These are phyloP conservation scores for Fusarium guadeloupense DNA, from an alignment of 2,329 filamentous ascomycete species.

Conservation along the genomic window DNA sequence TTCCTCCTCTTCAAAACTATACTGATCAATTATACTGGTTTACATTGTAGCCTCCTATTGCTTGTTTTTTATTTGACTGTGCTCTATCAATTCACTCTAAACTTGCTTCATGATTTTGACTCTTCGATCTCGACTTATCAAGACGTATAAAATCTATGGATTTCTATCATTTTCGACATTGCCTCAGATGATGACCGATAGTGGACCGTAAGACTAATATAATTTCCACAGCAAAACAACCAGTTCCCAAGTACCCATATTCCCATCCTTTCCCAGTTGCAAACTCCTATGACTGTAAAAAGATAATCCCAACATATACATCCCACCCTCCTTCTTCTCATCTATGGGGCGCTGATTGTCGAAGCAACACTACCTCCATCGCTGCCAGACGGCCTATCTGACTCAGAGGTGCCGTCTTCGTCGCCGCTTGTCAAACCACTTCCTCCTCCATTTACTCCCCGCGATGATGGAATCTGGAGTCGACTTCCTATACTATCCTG, in stretches of 20 bases:
- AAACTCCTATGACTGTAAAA: constrained; percentile 25
- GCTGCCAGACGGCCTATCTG: constrained; percentile 50
- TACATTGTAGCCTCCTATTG: too few relatives aligned
- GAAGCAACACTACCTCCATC: constrained; percentile 52
- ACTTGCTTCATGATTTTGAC: not conserved
- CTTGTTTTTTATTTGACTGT: too few relatives aligned
- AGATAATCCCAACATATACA: constrained; percentile 6
- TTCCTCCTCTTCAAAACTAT: too few relatives aligned
- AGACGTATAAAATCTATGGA: not conserved
- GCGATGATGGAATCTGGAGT: constrained; percentile 47
- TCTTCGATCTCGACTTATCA: not conserved
- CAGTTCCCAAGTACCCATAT: constrained; percentile 17
- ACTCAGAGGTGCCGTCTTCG: constrained; percentile 48
- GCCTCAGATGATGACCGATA: not conserved
- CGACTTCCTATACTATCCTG: constrained; percentile 42
- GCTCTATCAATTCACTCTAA: too few relatives aligned
- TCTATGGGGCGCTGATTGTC: constrained; percentile 42
- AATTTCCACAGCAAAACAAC: not conserved
- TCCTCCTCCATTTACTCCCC: constrained; percentile 45
- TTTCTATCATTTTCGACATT: constrained; percentile 7
- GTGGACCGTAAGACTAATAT: not conserved
- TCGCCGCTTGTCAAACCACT: constrained; percentile 45
- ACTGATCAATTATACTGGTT: too few relatives aligned
- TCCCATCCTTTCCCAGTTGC: too few relatives aligned
- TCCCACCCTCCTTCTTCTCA: constrained; percentile 4